Evolutionary conservation across 228 moss, liverwort and hornwort species (phyloP).

Genomic region (Sphagnum fallax): DNA sequence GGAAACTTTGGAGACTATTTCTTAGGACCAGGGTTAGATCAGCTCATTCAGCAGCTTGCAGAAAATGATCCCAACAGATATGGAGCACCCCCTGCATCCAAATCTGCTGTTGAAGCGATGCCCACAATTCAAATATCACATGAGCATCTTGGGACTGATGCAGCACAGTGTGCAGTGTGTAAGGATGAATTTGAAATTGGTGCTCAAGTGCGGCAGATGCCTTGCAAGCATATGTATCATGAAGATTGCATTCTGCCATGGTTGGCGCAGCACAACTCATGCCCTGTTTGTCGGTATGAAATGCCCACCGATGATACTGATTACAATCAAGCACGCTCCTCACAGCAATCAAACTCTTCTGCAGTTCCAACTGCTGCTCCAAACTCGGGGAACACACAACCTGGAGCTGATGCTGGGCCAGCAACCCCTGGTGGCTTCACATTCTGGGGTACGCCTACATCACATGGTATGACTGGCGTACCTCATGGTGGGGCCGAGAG

Average conservation of each 20-base stretch:
- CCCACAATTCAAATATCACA: constrained; percentile 73
- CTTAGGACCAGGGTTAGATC: constrained; percentile 89
- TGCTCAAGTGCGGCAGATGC: constrained; percentile 76
- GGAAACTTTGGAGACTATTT: constrained; percentile 98
- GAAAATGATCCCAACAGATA: constrained; percentile 90
- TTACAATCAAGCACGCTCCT: constrained; percentile 50
- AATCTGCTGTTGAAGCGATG: constrained; percentile 68
- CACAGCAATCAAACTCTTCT: constrained; percentile 14
- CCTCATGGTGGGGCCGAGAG: constrained; percentile 25
- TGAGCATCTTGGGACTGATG: constrained; percentile 78
- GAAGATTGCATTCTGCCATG: constrained; percentile 93
- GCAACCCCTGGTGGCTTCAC: constrained; percentile 39
- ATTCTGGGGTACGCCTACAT: constrained; percentile 61
- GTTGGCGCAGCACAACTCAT: constrained; percentile 85
- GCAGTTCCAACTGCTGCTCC: constrained; percentile 16
- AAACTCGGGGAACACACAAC: constrained; percentile 18
- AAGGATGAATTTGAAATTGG: constrained; percentile 88
- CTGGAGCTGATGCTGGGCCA: constrained; percentile 47
- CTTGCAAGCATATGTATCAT: constrained; percentile 95
- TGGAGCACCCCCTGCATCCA: constrained; percentile 92
- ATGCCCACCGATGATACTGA: constrained; percentile 94
- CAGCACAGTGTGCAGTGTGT: constrained; percentile 93
- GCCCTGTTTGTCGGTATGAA: constrained; percentile 95
- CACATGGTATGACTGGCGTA: constrained; percentile 17
- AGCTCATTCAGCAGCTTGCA: constrained; percentile 95